phyloP scores from a whole-genome alignment of 1,284 basidiomycete species.

The Wolfiporia cocos region DNA sequence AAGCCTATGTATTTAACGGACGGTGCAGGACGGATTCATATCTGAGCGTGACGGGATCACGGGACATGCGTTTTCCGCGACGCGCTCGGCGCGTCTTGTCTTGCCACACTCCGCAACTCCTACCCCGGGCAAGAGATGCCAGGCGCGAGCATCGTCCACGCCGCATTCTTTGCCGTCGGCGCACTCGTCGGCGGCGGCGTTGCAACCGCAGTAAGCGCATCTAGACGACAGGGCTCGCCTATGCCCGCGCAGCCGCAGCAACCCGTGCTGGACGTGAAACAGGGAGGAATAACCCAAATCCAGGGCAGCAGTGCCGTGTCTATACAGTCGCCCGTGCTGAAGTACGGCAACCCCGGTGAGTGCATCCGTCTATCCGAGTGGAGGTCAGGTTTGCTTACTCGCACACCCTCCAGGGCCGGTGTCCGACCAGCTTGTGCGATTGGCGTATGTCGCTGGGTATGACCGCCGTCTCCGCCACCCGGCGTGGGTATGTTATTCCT shows the following conservation, averaged over 20 bases:
- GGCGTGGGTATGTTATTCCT: slow-evolving; percentile 65
- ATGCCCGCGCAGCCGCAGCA: slow-evolving; percentile 6
- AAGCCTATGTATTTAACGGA: slow-evolving; percentile 7
- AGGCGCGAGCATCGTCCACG: slow-evolving; percentile 43
- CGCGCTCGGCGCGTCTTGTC: too few relatives aligned
- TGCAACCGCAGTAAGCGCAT: slow-evolving; percentile 35
- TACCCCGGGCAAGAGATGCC: too few relatives aligned
- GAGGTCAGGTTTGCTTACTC: slow-evolving; percentile 2
- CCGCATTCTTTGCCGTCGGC: slow-evolving; percentile 68
- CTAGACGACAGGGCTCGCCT: slow-evolving; percentile 9
- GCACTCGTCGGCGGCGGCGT: slow-evolving; percentile 66
- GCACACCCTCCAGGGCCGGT: slow-evolving; percentile 60
- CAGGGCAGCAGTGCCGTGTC: slow-evolving; percentile 10
- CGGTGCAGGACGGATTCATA: too few relatives aligned
- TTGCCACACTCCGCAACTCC: too few relatives aligned
- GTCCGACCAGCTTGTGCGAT: slow-evolving; percentile 72
- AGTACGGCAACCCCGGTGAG: slow-evolving; percentile 73
- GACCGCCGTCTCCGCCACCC: slow-evolving; percentile 90
- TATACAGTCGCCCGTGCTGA: slow-evolving; percentile 38
- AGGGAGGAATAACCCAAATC: slow-evolving; percentile 18
- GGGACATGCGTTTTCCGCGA: too few relatives aligned
- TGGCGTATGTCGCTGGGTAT: slow-evolving; percentile 86
- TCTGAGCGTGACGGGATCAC: too few relatives aligned
- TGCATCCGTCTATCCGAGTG: slow-evolving; percentile 7
- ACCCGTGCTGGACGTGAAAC: slow-evolving; percentile 21